A percentile compares a stretch with the other conserved stretches of the same genome.
phyloP scores from a whole-genome alignment of 768 basidiomycete genomes.

The Terana coerulea region DNA sequence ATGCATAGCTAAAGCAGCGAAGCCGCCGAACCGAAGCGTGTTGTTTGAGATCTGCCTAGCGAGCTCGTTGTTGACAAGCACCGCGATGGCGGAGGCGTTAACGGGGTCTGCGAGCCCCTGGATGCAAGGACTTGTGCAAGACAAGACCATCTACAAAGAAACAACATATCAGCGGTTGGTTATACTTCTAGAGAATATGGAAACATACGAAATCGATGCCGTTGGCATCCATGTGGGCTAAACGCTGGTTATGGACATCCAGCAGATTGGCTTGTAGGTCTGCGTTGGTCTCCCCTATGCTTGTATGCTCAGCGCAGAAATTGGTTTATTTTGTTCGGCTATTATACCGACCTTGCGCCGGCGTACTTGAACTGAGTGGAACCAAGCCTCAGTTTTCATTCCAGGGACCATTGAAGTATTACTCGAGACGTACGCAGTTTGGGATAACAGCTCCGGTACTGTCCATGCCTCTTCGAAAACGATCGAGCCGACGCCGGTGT shows the following conservation, averaged over 20 bases:
- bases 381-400: too few species aligned
- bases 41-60: neutral
- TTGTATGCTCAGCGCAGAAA: too few species aligned
- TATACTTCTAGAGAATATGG: too few species aligned
- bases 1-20: slow-evolving; percentile 2
- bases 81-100: neutral
- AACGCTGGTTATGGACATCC: neutral
- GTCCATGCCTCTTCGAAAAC: slow-evolving; percentile 2
- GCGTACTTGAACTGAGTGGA: too few species aligned
- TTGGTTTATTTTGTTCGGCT: too few species aligned
- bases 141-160: neutral
- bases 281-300: neutral
- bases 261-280: neutral
- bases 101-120: neutral
- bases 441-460: neutral
- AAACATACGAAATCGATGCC: neutral
- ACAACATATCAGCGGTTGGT: too few species aligned
- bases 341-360: too few species aligned
- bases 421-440: neutral
- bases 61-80: neutral
- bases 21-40: neutral
- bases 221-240: neutral
- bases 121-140: neutral
- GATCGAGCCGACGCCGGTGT: slow-evolving; percentile 1
- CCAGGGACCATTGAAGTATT: neutral